Evolutionary conservation across 306 rosid species (phyloP).

Genomic region (Acacia crassicarpa): DNA sequence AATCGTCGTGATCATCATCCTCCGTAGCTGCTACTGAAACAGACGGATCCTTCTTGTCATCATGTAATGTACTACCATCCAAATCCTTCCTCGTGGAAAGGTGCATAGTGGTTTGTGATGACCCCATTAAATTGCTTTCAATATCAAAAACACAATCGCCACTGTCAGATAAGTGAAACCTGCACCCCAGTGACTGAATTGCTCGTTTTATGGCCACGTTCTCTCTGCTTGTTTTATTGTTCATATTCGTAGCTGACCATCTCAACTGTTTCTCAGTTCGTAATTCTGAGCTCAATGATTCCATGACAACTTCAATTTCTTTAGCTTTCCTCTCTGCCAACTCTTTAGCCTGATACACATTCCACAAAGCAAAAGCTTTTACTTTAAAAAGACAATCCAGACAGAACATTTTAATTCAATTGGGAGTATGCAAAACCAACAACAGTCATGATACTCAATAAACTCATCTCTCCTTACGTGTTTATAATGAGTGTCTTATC

Average conservation of each 20-base stretch:
- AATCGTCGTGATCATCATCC: constrained; percentile 56
- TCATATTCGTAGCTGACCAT: constrained; percentile 58
- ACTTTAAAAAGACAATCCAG: background rate
- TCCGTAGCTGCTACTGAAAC: constrained; percentile 47
- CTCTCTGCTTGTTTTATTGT: constrained; percentile 68
- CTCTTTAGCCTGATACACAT: constrained; percentile 74
- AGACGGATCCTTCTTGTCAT: constrained; percentile 51
- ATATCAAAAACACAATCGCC: constrained; percentile 76
- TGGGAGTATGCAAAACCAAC: constrained; percentile 12
- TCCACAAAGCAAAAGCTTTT: constrained; percentile 8
- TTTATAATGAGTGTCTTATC: background rate
- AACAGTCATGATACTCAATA: background rate
- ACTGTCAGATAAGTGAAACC: constrained; percentile 61
- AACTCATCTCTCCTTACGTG: background rate
- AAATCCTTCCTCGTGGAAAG: constrained; percentile 48
- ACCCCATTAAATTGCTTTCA: constrained; percentile 52
- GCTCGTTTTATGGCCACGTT: constrained; percentile 80
- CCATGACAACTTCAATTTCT: constrained; percentile 58
- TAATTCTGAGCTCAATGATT: constrained; percentile 65
- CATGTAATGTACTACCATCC: constrained; percentile 32
- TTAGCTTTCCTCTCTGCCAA: constrained; percentile 72
- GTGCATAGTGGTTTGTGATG: constrained; percentile 32
- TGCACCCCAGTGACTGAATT: constrained; percentile 86
- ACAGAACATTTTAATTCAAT: constrained; percentile 14
- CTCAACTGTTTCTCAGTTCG: constrained; percentile 60